These are phyloP conservation scores for Choiromyces venosus DNA, from an alignment of 495 filamentous ascomycete species.

Conservation along the genomic window DNA sequence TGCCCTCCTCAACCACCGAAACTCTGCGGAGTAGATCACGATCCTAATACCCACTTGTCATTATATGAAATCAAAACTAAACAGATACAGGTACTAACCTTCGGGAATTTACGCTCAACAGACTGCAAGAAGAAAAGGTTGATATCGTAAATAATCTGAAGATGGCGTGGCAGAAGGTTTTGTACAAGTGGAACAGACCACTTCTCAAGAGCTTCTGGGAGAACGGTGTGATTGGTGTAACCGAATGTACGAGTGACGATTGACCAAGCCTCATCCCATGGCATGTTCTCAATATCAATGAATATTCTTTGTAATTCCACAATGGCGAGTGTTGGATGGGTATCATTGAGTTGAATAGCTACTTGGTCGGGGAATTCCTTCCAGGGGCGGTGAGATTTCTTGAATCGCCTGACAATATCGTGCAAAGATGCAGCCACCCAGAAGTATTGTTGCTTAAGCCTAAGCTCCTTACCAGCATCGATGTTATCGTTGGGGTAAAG, in stretches of 20 bases:
- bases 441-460: conserved; percentile 98
- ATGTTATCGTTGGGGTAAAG: conserved; percentile 97
- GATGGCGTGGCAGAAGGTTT: conserved; percentile 84
- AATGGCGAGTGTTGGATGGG: conserved; percentile 91
- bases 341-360: conserved; percentile 97
- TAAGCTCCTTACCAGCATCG: conserved; percentile 91
- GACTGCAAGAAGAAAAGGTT: conserved; percentile 86
- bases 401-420: conserved; percentile 95
- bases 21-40: conserved; percentile 76
- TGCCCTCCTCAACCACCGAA: conserved; percentile 93
- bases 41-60: conserved; percentile 45
- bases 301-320: conserved; percentile 92
- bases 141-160: conserved; percentile 98
- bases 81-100: conserved; percentile 36
- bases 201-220: conserved; percentile 95
- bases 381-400: conserved; percentile 91
- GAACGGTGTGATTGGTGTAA: conserved; percentile 97
- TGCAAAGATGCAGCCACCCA: conserved; percentile 96
- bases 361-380: conserved; percentile 87
- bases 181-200: conserved; percentile 94
- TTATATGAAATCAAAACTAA: neutral
- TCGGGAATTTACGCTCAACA: conserved; percentile 84
- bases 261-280: conserved; percentile 90
- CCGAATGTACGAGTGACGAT: conserved; percentile 68
- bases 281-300: conserved; percentile 78